A percentile compares a stretch with the other conserved stretches of the same genome.
phyloP scores from a whole-genome alignment of 1,139 yeast genomes.

The Suhomyces bokatorum region DNA sequence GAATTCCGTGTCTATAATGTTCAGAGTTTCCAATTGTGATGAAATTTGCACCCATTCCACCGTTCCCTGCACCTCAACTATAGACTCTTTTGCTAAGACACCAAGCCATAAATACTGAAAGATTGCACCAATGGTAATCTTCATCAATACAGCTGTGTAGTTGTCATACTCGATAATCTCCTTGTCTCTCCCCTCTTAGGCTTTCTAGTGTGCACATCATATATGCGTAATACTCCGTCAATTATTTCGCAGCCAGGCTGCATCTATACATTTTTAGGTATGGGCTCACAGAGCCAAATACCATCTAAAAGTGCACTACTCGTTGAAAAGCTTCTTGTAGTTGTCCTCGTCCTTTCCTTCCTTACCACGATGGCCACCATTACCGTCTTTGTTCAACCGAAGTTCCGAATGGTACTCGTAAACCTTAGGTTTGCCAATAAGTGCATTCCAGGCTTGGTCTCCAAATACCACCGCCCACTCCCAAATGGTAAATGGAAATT shows the following conservation, averaged over 20 bases:
- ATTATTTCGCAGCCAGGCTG: constrained; percentile 8
- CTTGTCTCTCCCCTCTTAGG: too few relatives aligned
- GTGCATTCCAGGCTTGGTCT: constrained; percentile 68
- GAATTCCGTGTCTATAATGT: too few relatives aligned
- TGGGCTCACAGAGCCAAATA: not conserved
- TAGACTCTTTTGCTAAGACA: too few relatives aligned
- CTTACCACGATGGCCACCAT: not conserved
- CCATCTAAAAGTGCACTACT: not conserved
- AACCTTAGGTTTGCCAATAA: constrained; percentile 55
- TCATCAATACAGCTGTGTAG: too few relatives aligned
- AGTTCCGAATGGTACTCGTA: constrained; percentile 15
- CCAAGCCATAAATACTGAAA: too few relatives aligned
- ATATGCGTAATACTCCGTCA: not conserved
- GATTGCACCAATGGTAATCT: too few relatives aligned
- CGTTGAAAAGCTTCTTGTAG: constrained; percentile 7
- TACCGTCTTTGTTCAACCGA: constrained; percentile 6
- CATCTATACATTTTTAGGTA: constrained; percentile 1
- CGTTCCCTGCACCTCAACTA: too few relatives aligned
- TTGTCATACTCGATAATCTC: too few relatives aligned
- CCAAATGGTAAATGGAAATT: constrained; percentile 67
- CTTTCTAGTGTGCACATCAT: too few relatives aligned
- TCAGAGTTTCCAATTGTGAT: too few relatives aligned
- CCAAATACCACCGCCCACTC: constrained; percentile 49
- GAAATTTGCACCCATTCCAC: too few relatives aligned
- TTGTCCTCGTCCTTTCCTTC: constrained; percentile 4